Base-by-base conservation (phyloP, 2,329 filamentous ascomycete genomes). In the Emmonsia crescens region DNA sequence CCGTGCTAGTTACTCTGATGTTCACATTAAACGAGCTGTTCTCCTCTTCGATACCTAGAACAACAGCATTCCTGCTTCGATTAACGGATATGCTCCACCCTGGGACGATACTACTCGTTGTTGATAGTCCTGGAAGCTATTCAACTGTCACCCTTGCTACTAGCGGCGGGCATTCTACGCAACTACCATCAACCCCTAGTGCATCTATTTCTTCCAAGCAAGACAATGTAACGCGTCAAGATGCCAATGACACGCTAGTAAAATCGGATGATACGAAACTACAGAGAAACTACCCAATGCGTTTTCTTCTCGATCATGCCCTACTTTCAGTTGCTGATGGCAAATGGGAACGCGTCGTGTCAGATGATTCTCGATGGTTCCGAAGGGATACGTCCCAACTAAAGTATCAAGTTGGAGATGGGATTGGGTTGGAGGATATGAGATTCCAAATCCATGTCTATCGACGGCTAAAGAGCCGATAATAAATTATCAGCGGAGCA, bases 21-120 rank as follows among this genome's bases (percentile, higher is more conserved):
- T 99, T 97, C 79, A 96, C 93, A 0, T 82, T 97, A 55, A 97
- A 97, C 73, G 94, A 99, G 76, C 85, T 99, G 0, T 97, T 96
- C 78, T 88, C 89, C 0, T 80, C 84, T 0, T 90, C 87, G 0
- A 84, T 91, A 29, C 80, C 85, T 2, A 84, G 85, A 67, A 91
- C 93, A 0, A 96, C 93, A 0, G 78, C 79, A 3, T 87, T 97
- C 66, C 79, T 99, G 0, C 80, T 91, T 3, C 78, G 78, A 0
- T 76, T 96, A 21, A 89, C 88, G 0, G 77, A 82, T 1, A 66
- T 76, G 0, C 71, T 89, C 2, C 75, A 79, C 0, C 63, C 78
- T 0, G 87, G 85, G 0, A 84, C 89, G 1, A 73, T 93, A 46
- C 77, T 97, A 1, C 82, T 97, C 0, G 89, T 97, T 2, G 86